Base-by-base conservation (phyloP, 495 filamentous ascomycete genomes). In the Thermochaetoides thermophila region DNA sequence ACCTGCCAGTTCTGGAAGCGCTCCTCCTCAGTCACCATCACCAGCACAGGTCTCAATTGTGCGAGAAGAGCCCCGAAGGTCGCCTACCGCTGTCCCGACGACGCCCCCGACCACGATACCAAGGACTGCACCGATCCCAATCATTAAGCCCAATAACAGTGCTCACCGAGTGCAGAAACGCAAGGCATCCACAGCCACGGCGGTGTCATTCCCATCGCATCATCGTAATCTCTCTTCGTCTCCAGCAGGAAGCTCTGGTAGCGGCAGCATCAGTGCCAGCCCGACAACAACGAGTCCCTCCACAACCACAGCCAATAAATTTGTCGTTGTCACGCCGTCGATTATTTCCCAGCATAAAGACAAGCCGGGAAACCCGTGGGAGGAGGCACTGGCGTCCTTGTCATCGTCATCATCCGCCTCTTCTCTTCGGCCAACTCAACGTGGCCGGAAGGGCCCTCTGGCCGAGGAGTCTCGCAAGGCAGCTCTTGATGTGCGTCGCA, bases 251-350 rank as follows among this genome's bases (percentile, higher is more conserved):
- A 40, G 32, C n/a, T n/a, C n/a, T n/a, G n/a, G n/a, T n/a, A n/a
- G n/a, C n/a, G n/a, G n/a, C n/a, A n/a, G n/a, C n/a, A n/a, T n/a
- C n/a, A n/a, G n/a, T n/a, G n/a, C n/a, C n/a, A n/a, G n/a, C n/a
- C n/a, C n/a, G n/a, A n/a, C n/a, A n/a, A n/a, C n/a, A n/a, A n/a
- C n/a, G n/a, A n/a, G n/a, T n/a, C n/a, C n/a, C n/a, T n/a, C n/a
- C n/a, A n/a, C 28, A 30, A 21, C 31, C 16, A 26, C 14, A 31
- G 33, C 27, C 34, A 55, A 43, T 39, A 64, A 60, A 24, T 66
- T 66, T 39, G 50, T 64, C 24, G 57, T 66, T 29, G 54, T 66
- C 37, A 66, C 62, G 1, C 61, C 61, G 7, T 57, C 55, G 34
- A 52, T 49, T 25, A 60, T 66, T 16, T 7, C 18, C 32, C 23